phyloP scores from a whole-genome alignment of 306 rosid genomes.

The Cicer judaicum region DNA sequence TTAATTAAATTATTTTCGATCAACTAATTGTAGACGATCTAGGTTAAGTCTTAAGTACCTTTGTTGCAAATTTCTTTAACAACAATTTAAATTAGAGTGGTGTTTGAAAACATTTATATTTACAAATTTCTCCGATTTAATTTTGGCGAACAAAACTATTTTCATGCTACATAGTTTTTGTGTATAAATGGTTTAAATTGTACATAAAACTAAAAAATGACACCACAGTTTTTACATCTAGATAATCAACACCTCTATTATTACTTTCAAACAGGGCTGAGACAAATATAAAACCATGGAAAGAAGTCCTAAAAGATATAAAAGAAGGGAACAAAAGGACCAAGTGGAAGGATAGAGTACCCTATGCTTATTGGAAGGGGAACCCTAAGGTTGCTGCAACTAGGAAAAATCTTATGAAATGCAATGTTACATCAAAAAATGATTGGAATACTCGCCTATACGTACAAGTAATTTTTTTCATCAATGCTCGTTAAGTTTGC shows the following conservation, averaged over 20 bases:
- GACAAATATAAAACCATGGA: conserved; percentile 83
- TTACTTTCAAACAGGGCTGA: conserved; percentile 61
- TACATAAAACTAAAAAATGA: neutral
- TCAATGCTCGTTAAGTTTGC: neutral
- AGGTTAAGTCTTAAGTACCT: too few relatives aligned
- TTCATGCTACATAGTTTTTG: neutral
- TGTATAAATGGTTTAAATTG: neutral
- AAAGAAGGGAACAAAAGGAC: conserved; percentile 71
- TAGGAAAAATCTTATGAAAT: conserved; percentile 66
- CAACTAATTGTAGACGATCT: too few relatives aligned
- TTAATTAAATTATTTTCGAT: too few relatives aligned
- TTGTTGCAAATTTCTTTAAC: neutral
- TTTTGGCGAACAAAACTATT: neutral
- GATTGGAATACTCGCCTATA: conserved; percentile 77
- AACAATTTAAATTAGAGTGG: too few relatives aligned
- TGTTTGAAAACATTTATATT: neutral
- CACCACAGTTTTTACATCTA: neutral
- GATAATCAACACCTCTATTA: neutral
- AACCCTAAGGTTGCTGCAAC: conserved; percentile 69
- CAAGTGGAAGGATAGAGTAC: conserved; percentile 74
- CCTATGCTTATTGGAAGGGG: conserved; percentile 89
- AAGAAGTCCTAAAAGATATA: conserved; percentile 48
- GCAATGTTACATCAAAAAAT: conserved; percentile 63
- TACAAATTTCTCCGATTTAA: neutral
- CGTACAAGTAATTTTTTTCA: conserved; percentile 52